Evolutionary conservation across 2,329 filamentous ascomycete species (phyloP).

Genomic region (Alternaria atra): DNA sequence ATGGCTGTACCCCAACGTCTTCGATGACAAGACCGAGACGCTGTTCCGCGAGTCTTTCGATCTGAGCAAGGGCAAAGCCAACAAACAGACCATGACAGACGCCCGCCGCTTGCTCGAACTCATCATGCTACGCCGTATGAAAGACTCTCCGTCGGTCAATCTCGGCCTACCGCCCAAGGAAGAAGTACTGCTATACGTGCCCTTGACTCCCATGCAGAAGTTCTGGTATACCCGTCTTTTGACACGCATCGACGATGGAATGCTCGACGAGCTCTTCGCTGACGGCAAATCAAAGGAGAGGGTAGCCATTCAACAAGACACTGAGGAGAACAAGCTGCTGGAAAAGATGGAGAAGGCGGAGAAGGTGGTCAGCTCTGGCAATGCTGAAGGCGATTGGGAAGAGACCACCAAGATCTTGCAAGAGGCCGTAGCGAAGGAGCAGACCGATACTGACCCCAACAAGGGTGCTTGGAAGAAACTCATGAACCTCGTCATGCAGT

Average conservation of each 20-base stretch:
- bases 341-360: slow-evolving; percentile 46
- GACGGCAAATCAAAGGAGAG: slow-evolving; percentile 57
- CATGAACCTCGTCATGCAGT: slow-evolving; percentile 65
- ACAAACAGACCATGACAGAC: slow-evolving; percentile 62
- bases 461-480: slow-evolving; percentile 59
- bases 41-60: slow-evolving; percentile 67
- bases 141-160: slow-evolving; percentile 63
- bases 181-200: slow-evolving; percentile 66
- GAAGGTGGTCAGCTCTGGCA: slow-evolving; percentile 30
- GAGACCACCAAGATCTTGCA: slow-evolving; percentile 95
- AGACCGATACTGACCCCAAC: slow-evolving; percentile 39
- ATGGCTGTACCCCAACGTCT: slow-evolving; percentile 68
- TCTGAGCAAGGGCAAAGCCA: slow-evolving; percentile 63
- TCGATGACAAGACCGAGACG: slow-evolving; percentile 59
- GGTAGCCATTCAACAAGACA: slow-evolving; percentile 49
- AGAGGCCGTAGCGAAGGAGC: slow-evolving; percentile 72
- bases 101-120: slow-evolving; percentile 63
- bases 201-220: slow-evolving; percentile 66
- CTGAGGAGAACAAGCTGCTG: slow-evolving; percentile 48
- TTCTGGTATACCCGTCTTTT: slow-evolving; percentile 67
- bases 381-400: slow-evolving; percentile 52
- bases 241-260: slow-evolving; percentile 61
- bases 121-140: slow-evolving; percentile 68
- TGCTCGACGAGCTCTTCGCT: slow-evolving; percentile 63
- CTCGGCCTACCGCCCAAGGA: slow-evolving; percentile 66